Conservation (phyloP, 208 protist species). For the Sergeia podlipaevii region DNA sequence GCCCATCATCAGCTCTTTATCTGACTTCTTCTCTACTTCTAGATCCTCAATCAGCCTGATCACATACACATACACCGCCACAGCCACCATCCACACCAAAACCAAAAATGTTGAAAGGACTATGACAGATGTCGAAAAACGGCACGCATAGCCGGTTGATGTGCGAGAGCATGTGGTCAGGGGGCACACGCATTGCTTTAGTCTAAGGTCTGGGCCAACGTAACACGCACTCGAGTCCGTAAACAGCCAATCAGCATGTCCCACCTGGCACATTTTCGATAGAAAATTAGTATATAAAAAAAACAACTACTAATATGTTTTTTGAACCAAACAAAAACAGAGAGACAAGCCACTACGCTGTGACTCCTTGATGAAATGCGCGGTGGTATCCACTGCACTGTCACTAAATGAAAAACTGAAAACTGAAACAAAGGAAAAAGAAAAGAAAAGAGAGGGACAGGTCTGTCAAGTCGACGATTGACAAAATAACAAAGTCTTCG, state of each 20-base stretch:
- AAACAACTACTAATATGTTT: not conserved
- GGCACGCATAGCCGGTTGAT: constrained; percentile 35
- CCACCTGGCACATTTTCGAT: constrained; percentile 51
- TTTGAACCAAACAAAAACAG: not conserved
- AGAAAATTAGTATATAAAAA: not conserved
- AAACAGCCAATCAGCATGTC: constrained; percentile 51
- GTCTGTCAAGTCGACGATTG: no score
- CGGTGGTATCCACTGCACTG: not conserved
- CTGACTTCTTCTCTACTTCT: constrained; percentile 27
- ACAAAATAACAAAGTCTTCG: no score
- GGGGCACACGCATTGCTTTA: constrained; percentile 75
- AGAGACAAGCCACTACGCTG: not conserved
- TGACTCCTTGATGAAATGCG: not conserved
- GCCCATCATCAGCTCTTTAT: constrained; percentile 19
- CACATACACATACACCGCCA: constrained; percentile 64
- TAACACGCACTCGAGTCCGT: constrained; percentile 78
- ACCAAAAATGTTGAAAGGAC: constrained; percentile 54
- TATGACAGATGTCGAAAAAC: constrained; percentile 54
- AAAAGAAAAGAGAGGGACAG: not conserved
- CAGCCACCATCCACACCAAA: constrained; percentile 55
- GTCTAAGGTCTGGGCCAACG: constrained; percentile 40
- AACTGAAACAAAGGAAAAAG: not conserved
- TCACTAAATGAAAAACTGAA: not conserved
- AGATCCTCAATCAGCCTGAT: constrained; percentile 38
- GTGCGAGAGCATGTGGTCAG: constrained; percentile 55